These are phyloP conservation scores for Talaromyces stipitatus DNA, from an alignment of 495 filamentous ascomycete genomes.

Conservation along the genomic window DNA sequence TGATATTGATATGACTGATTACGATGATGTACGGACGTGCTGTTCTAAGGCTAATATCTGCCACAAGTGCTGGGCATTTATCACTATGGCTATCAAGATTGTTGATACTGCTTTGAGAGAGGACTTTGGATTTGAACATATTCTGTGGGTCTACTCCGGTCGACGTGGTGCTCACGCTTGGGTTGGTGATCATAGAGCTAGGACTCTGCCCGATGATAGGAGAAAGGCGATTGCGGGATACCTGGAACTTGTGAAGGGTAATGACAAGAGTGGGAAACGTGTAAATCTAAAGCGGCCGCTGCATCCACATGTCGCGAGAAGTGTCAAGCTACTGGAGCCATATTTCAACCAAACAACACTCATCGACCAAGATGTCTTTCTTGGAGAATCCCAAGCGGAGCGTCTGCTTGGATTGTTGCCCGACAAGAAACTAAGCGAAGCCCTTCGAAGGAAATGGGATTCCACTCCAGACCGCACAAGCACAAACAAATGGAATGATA, in stretches of 20 bases:
- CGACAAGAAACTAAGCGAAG: conserved; percentile 62
- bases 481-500: conserved; percentile 83
- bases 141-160: conserved; percentile 97
- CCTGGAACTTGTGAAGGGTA: conserved; percentile 78
- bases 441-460: conserved; percentile 84
- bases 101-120: conserved; percentile 79
- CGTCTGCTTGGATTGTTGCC: conserved; percentile 72
- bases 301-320: conserved; percentile 83
- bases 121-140: conserved; percentile 93
- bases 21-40: conserved; percentile 93
- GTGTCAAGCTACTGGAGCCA: conserved; percentile 69
- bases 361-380: conserved; percentile 79
- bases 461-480: conserved; percentile 68
- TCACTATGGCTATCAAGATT: conserved; percentile 94
- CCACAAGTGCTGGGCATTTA: conserved; percentile 89
- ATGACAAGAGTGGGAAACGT: conserved; percentile 75
- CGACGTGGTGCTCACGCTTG: conserved; percentile 95
- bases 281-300: conserved; percentile 80
- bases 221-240: conserved; percentile 79
- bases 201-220: conserved; percentile 74
- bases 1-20: conserved; percentile 98
- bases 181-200: conserved; percentile 89
- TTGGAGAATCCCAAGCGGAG: conserved; percentile 53
- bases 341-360: conserved; percentile 80
- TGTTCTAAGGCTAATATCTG: conserved; percentile 92